These are phyloP conservation scores for Purpureocillium lavendulum DNA, from an alignment of 2,329 filamentous ascomycete species.

Conservation along the genomic window DNA sequence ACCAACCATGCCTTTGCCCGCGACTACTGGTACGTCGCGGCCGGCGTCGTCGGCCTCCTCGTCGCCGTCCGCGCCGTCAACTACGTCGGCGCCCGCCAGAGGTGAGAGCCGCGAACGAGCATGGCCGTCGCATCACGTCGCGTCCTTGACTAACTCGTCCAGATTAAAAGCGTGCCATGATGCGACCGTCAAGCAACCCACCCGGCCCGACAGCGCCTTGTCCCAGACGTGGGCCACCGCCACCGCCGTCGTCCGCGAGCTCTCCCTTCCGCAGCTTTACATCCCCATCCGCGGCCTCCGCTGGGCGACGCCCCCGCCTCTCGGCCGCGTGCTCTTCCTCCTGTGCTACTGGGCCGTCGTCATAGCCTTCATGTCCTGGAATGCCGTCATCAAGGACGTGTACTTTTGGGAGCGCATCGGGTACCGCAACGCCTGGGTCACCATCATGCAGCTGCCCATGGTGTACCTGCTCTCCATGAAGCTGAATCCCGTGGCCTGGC, in stretches of 20 bases:
- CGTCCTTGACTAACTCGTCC: not conserved
- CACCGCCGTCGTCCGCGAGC: conserved; percentile 48
- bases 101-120: too few relatives aligned
- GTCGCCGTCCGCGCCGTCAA: conserved; percentile 33
- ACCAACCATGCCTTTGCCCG: conserved; percentile 43
- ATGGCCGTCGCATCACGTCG: not conserved
- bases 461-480: conserved; percentile 55
- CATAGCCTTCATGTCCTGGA: conserved; percentile 46
- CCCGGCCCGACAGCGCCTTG: conserved; percentile 37
- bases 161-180: conserved; percentile 39
- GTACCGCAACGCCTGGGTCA: conserved; percentile 60
- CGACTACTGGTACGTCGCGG: conserved; percentile 52
- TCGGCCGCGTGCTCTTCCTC: conserved; percentile 47
- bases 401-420: conserved; percentile 58
- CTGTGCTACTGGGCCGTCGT: conserved; percentile 51
- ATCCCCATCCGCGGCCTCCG: conserved; percentile 35
- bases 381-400: conserved; percentile 39
- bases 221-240: conserved; percentile 48
- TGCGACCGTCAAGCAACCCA: conserved; percentile 38
- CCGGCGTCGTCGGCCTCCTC: conserved; percentile 35
- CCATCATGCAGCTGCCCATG: conserved; percentile 55
- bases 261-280: conserved; percentile 46
- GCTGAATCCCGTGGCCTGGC: conserved; percentile 47
- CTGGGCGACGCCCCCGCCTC: conserved; percentile 50
- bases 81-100: conserved; percentile 28